Conservation (phyloP, 2,329 filamentous ascomycete species). For the Anthostomella pinea region DNA sequence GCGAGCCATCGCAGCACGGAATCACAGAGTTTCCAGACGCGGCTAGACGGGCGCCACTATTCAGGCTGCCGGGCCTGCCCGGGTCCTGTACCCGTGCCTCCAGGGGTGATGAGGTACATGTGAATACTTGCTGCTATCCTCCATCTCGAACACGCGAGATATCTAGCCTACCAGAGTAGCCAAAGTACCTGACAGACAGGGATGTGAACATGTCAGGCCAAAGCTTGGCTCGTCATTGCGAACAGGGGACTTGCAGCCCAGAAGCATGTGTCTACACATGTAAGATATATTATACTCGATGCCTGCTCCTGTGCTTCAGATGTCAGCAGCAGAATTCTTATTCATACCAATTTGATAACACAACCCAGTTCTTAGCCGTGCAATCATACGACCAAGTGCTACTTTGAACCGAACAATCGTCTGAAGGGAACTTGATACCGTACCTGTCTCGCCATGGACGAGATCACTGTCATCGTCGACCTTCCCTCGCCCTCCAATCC, state of each 20-base stretch:
- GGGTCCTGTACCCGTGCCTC: constrained; percentile 13
- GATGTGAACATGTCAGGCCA: constrained; percentile 12
- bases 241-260: too few species aligned
- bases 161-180: constrained; percentile 12
- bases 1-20: too few species aligned
- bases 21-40: constrained; percentile 17
- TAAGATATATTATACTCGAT: not conserved
- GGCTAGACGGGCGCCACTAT: constrained; percentile 17
- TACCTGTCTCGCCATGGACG: constrained; percentile 31
- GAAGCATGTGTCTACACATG: not conserved
- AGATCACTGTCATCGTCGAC: constrained; percentile 28
- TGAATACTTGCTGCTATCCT: constrained; percentile 16
- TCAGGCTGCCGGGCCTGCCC: too few species aligned
- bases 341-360: not conserved
- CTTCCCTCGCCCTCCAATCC: constrained; percentile 34
- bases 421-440: too few species aligned
- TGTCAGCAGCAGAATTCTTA: not conserved
- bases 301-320: too few species aligned
- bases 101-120: constrained; percentile 19
- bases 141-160: constrained; percentile 8
- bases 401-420: too few species aligned
- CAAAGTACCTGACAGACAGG: constrained; percentile 12
- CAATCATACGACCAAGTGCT: too few species aligned
- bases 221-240: too few species aligned
- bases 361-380: too few species aligned